phyloP scores from a whole-genome alignment of 148 eudicot genomes.

The Nyssa sinensis region DNA sequence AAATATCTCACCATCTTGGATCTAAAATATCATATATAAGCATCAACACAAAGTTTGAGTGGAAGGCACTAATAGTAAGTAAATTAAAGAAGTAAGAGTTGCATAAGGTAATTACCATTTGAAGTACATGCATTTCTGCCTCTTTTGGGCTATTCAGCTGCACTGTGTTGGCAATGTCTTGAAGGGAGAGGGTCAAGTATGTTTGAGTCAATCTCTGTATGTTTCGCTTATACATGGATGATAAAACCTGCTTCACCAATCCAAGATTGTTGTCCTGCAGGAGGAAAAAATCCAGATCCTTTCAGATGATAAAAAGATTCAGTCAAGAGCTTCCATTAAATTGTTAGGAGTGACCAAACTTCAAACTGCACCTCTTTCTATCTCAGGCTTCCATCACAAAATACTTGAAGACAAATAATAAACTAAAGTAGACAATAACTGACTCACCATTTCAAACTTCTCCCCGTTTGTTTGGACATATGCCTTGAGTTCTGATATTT shows the following conservation, averaged over 20 bases:
- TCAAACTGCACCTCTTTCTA: not conserved
- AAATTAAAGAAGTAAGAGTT: not conserved
- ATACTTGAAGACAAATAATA: not conserved
- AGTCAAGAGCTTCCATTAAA: not conserved
- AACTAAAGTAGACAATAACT: constrained; percentile 6
- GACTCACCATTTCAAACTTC: constrained; percentile 74
- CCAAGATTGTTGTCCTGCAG: constrained; percentile 72
- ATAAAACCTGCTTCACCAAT: constrained; percentile 76
- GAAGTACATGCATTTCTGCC: constrained; percentile 96
- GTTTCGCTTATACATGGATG: constrained; percentile 80
- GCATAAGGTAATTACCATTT: constrained; percentile 52
- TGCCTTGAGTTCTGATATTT: constrained; percentile 60
- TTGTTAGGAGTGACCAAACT: not conserved
- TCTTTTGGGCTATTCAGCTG: constrained; percentile 70
- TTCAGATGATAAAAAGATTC: not conserved
- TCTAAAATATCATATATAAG: constrained; percentile 32
- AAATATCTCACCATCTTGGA: constrained; percentile 82
- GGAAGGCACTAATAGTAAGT: not conserved
- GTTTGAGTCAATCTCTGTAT: constrained; percentile 96
- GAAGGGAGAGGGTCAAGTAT: constrained; percentile 85
- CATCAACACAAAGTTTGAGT: not conserved
- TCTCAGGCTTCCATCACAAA: not conserved
- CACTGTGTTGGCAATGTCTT: constrained; percentile 83
- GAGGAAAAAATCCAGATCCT: not conserved
- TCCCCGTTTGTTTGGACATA: constrained; percentile 54